These are phyloP conservation scores for Stentor roeselii DNA, from an alignment of 73 alveolate species.

Conservation along the genomic window DNA sequence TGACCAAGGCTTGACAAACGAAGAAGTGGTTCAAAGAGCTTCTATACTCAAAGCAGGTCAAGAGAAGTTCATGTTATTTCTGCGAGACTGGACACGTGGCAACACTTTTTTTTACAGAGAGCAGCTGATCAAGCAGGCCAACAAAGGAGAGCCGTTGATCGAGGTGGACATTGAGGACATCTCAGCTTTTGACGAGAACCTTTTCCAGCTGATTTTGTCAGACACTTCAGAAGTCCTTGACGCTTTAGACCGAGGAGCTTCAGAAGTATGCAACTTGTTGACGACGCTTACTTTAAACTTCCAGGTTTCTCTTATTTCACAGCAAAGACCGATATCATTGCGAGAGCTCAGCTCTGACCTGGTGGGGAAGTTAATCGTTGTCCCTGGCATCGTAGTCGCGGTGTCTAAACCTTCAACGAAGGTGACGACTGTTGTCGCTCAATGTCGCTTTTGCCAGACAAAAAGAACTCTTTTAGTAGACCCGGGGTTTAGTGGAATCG, in stretches of 20 bases:
- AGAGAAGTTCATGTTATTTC: conserved; percentile 45
- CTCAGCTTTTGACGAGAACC: conserved; percentile 39
- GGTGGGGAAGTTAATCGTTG: conserved; percentile 76
- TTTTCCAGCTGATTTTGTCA: conserved; percentile 34
- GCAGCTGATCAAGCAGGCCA: conserved; percentile 42
- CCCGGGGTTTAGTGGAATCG: conserved; percentile 75
- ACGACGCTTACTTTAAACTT: conserved; percentile 31
- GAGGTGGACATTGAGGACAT: conserved; percentile 57
- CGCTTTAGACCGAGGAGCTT: conserved; percentile 40
- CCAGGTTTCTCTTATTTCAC: conserved; percentile 49
- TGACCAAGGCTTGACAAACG: conserved; percentile 41
- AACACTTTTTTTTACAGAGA: conserved; percentile 59
- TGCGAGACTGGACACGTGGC: conserved; percentile 40
- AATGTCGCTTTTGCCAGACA: conserved; percentile 89
- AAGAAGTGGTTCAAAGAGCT: conserved; percentile 24
- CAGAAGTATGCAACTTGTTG: background rate
- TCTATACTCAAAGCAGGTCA: conserved; percentile 18
- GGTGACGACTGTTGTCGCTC: conserved; percentile 69
- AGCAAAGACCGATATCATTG: conserved; percentile 53
- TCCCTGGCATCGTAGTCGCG: conserved; percentile 91
- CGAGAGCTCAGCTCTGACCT: conserved; percentile 78
- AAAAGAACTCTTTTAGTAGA: conserved; percentile 59
- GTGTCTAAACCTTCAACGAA: conserved; percentile 79
- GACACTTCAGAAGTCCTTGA: conserved; percentile 54
- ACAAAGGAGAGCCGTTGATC: conserved; percentile 35